Evolutionary conservation across 257 asterid genomes (phyloP), one percentile per base, ranked within the genome.

Genomic region (Lavandula angustifolia): DNA sequence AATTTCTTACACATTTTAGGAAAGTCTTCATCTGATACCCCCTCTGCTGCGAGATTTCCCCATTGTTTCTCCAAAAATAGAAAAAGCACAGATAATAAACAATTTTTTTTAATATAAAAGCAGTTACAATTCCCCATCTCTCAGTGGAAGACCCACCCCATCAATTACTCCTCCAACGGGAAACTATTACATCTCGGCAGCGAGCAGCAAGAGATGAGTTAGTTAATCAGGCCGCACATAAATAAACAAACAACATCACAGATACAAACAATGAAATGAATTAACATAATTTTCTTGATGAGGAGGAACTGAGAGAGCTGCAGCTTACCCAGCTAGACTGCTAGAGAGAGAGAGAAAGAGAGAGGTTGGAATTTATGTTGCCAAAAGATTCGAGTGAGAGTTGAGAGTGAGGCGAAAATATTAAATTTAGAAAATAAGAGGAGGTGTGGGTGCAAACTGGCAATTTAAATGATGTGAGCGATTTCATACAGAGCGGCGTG

Each of bases 61-160:
- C 17, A 11, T 40, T 50, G 75, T 63, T 57, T 43, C 69, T 31
- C 62, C 78, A 52, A 72, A 72, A 72, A 67, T 54, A 67, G 74
- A 50, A 60, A 22, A 22, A 22, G 27, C 27, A 22, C 27, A 22
- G 63, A 35, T 43, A 8, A 9, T 16, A 2, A 29, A 10, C 0
- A 55, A 34, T 33, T 11, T 12, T 11, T 11, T 3, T 7, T 1
- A 56, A 34, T 3, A 55, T 7, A 33, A 9, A 3, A 33, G 32
- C 46, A 56, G 62, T 14, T 55, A 7, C 32, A 13, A 22, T 34
- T 55, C 27, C 33, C 16, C 18, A 40, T 9, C 68, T 72, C 41
- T 22, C 27, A 22, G 27, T 22, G 27, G 27, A 22, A 22, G 27
- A 22, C 27, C 1, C 27, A 22, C 27, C 27, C 27, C 65, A 66